phyloP scores from a whole-genome alignment of 139 green algal genomes.

The Deuterostichococcus epilithicus region DNA sequence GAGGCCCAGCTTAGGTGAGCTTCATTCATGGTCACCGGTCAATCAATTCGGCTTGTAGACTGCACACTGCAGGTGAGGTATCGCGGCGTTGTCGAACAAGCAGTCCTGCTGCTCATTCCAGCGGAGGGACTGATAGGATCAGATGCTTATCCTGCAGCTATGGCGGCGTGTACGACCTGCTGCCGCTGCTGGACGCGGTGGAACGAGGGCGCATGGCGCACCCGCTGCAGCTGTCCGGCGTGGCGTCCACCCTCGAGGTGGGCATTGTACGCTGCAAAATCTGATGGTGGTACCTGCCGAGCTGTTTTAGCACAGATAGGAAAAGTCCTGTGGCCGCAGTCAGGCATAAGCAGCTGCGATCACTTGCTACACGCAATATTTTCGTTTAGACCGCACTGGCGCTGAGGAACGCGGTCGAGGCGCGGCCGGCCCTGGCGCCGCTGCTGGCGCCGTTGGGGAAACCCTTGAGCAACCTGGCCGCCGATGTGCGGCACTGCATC shows the following conservation, averaged over 20 bases:
- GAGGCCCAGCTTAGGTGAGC: constrained; percentile 25
- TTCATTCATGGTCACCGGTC: not conserved
- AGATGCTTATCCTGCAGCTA: constrained; percentile 22
- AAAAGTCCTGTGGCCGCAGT: not conserved
- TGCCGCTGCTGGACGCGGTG: constrained; percentile 45
- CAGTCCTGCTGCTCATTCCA: not conserved
- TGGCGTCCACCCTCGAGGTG: constrained; percentile 56
- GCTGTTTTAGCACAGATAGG: not conserved
- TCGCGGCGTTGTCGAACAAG: not conserved
- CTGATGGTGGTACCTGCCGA: not conserved
- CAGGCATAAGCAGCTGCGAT: too few relatives aligned
- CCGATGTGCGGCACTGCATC: constrained; percentile 45
- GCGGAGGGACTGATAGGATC: constrained; percentile 1
- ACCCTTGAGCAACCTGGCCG: constrained; percentile 38
- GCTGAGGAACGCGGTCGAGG: not conserved
- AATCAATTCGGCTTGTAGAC: not conserved
- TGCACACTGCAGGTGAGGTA: not conserved
- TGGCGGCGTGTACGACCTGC: constrained; percentile 50
- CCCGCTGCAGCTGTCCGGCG: constrained; percentile 58
- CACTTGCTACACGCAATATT: not conserved
- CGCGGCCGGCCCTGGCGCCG: not conserved
- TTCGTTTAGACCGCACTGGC: not conserved
- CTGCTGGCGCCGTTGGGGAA: not conserved
- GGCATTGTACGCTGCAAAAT: constrained; percentile 3
- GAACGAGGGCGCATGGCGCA: constrained; percentile 22